Evolutionary conservation across 2,329 filamentous ascomycete species (phyloP).

Genomic region (Aquanectria penicillioides): DNA sequence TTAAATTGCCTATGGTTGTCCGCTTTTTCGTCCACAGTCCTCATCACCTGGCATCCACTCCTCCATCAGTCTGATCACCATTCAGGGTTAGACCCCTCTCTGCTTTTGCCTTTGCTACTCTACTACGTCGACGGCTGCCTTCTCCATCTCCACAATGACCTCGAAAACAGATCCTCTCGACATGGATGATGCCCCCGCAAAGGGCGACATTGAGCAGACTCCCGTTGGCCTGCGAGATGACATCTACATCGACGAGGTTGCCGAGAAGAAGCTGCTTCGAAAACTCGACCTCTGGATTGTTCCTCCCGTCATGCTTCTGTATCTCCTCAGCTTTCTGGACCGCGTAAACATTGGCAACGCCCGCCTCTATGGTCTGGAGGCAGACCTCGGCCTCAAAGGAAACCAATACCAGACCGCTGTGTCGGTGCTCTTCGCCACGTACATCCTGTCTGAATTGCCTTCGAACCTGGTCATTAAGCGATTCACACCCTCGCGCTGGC

Average conservation of each 20-base stretch:
- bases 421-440: slow-evolving; percentile 47
- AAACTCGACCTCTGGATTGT: slow-evolving; percentile 72
- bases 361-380: slow-evolving; percentile 69
- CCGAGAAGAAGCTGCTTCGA: slow-evolving; percentile 54
- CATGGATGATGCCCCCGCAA: slow-evolving; percentile 9
- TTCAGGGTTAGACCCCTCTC: too few relatives aligned
- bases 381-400: slow-evolving; percentile 66
- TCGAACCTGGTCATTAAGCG: slow-evolving; percentile 54
- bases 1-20: slow-evolving; percentile 8
- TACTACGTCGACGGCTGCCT: neutral
- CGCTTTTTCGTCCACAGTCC: neutral
- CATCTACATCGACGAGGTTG: slow-evolving; percentile 42
- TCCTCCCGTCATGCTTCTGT: slow-evolving; percentile 70
- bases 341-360: slow-evolving; percentile 64
- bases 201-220: slow-evolving; percentile 37
- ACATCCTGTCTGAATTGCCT: slow-evolving; percentile 53
- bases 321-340: slow-evolving; percentile 53
- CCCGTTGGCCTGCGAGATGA: slow-evolving; percentile 23
- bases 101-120: neutral
- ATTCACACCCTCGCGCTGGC: slow-evolving; percentile 47
- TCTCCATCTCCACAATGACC: slow-evolving; percentile 23
- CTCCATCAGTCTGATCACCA: neutral
- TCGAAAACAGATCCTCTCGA: slow-evolving; percentile 19
- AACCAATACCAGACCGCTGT: slow-evolving; percentile 64
- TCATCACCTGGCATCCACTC: neutral